These are phyloP conservation scores for Lumnitzera racemosa DNA, from an alignment of 345 rosid genomes.

Conservation along the genomic window DNA sequence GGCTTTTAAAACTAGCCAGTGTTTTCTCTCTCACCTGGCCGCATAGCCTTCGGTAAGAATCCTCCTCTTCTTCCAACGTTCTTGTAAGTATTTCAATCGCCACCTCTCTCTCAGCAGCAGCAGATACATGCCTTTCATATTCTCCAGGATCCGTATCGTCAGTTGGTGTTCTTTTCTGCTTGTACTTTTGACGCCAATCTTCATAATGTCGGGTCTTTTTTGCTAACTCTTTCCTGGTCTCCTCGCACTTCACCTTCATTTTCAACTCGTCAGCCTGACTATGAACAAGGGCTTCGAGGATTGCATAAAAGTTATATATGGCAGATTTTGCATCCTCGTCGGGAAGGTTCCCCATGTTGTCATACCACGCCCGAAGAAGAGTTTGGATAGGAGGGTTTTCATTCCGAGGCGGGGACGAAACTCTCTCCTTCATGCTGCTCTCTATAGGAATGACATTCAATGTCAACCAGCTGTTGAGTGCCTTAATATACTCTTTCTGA, in stretches of 20 bases:
- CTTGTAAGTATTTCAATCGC: constrained; percentile 34
- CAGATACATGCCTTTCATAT: constrained; percentile 29
- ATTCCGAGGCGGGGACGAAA: constrained; percentile 76
- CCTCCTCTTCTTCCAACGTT: constrained; percentile 65
- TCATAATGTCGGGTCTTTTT: constrained; percentile 51
- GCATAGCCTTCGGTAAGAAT: constrained; percentile 42
- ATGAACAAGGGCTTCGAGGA: constrained; percentile 47
- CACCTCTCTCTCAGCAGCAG: constrained; percentile 41
- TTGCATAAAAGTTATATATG: constrained; percentile 53
- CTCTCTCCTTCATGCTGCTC: constrained; percentile 81
- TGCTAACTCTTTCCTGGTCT: constrained; percentile 41
- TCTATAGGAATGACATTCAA: constrained; percentile 82
- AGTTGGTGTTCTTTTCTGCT: constrained; percentile 31
- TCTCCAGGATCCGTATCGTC: constrained; percentile 47
- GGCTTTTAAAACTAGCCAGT: constrained; percentile 49
- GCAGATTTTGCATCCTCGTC: constrained; percentile 71
- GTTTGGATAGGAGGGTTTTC: constrained; percentile 54
- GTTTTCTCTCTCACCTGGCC: constrained; percentile 84
- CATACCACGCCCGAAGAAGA: constrained; percentile 65
- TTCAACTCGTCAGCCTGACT: constrained; percentile 66
- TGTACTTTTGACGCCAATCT: constrained; percentile 55
- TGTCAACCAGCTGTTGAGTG: constrained; percentile 64
- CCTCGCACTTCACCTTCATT: constrained; percentile 49
- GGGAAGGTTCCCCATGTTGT: constrained; percentile 42
- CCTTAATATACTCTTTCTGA: constrained; percentile 61